phyloP scores from a whole-genome alignment of 192 early-diverging fungal species.

The Entomortierella chlamydospora region DNA sequence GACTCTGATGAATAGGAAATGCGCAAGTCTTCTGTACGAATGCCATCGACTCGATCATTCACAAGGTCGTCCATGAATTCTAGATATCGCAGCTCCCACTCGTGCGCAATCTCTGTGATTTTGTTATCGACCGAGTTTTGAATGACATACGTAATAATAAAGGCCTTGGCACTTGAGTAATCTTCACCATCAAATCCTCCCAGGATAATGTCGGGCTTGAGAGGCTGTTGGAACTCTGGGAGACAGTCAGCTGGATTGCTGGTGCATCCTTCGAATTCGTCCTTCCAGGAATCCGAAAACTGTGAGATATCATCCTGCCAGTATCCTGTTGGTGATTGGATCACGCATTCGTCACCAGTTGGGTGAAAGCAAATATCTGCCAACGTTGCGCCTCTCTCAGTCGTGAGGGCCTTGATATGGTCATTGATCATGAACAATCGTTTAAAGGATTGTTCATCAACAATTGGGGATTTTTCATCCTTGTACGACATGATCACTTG shows the following conservation, averaged over 20 bases:
- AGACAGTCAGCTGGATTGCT: constrained; percentile 63
- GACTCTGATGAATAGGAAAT: constrained; percentile 72
- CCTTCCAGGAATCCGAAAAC: constrained; percentile 58
- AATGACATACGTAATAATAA: constrained; percentile 71
- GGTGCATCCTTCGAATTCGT: constrained; percentile 59
- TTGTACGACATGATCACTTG: constrained; percentile 67
- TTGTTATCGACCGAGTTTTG: constrained; percentile 60
- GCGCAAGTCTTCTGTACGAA: constrained; percentile 42
- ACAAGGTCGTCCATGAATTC: constrained; percentile 46
- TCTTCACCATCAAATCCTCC: constrained; percentile 60
- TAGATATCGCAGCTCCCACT: constrained; percentile 67
- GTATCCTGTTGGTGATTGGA: constrained; percentile 75
- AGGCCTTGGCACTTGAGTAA: constrained; percentile 59
- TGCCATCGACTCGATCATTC: constrained; percentile 27
- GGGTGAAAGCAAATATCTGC: constrained; percentile 72
- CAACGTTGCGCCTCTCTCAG: constrained; percentile 52
- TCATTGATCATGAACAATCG: constrained; percentile 63
- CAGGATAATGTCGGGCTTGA: constrained; percentile 70
- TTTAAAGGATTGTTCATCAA: constrained; percentile 56
- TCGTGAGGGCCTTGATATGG: constrained; percentile 55
- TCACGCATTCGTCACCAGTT: constrained; percentile 67
- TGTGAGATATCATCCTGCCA: constrained; percentile 64
- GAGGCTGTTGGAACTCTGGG: constrained; percentile 70
- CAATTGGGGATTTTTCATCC: constrained; percentile 43
- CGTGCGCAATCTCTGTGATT: constrained; percentile 55